A percentile compares a stretch with the other conserved stretches of the same genome.
These are phyloP conservation scores for Thermochaetoides thermophila DNA, from an alignment of 495 filamentous ascomycete genomes.

Conservation along the genomic window DNA sequence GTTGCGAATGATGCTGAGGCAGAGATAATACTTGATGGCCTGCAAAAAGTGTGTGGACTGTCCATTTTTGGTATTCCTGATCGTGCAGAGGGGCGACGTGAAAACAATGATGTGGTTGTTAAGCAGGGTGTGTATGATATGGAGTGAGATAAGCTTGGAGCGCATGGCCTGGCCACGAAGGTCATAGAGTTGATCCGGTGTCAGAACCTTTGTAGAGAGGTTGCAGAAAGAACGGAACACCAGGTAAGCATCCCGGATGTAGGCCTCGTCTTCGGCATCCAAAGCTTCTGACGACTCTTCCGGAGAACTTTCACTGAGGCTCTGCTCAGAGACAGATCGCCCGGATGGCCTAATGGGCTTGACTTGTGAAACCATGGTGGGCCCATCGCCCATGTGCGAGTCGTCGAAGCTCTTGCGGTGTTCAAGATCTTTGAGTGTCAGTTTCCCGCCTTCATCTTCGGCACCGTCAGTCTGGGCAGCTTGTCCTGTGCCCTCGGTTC, in stretches of 20 bases:
- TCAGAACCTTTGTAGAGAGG: slow-evolving; percentile 78
- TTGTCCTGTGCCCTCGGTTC: slow-evolving; percentile 31
- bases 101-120: slow-evolving; percentile 84
- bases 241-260: slow-evolving; percentile 88
- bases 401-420: slow-evolving; percentile 89
- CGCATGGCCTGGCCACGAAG: slow-evolving; percentile 90
- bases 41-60: slow-evolving; percentile 87
- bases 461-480: slow-evolving; percentile 37
- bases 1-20: slow-evolving; percentile 84
- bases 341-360: slow-evolving; percentile 38
- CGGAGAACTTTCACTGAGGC: slow-evolving; percentile 28
- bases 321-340: slow-evolving; percentile 44
- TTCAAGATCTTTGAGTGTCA: slow-evolving; percentile 92
- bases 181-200: slow-evolving; percentile 83
- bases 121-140: slow-evolving; percentile 83
- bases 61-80: slow-evolving; percentile 67
- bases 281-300: slow-evolving; percentile 43
- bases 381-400: slow-evolving; percentile 75
- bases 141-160: slow-evolving; percentile 87
- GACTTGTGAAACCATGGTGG: slow-evolving; percentile 80
- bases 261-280: slow-evolving; percentile 92
- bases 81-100: slow-evolving; percentile 75
- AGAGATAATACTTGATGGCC: slow-evolving; percentile 90
- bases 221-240: slow-evolving; percentile 98
- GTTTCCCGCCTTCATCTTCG: slow-evolving; percentile 48